Evolutionary conservation across 2,329 filamentous ascomycete species (phyloP), one percentile per base, ranked within the genome.

Genomic region (Mycocentrospora acerina): DNA sequence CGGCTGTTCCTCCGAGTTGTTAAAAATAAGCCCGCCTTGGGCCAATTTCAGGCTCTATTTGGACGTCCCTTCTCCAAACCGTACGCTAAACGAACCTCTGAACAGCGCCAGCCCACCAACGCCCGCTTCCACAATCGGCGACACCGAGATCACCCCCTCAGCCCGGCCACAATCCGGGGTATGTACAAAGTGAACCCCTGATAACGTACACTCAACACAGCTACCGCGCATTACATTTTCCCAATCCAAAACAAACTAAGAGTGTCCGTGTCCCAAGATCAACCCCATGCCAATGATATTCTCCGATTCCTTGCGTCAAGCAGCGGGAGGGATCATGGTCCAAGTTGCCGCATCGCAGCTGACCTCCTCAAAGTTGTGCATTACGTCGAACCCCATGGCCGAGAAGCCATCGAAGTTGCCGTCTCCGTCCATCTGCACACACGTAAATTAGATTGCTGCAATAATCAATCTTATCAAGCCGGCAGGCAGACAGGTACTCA

Each of bases 301-400:
- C 26, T 6, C 29, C 29, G 13, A n/a, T n/a, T 24, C 9, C 19
- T 6, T 22, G 12, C 9, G 30, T 56, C 41, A 68, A 33, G 66
- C 62, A 33, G 66, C 62, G n/a, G 72, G 63, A 38, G 74, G 71
- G 55, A 77, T 73, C 69, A 77, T 73, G 2, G 72, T 79, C 79
- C 79, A 83, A 7, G 78, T 81, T 33, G 77, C 74, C 29, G 79
- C 79, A 62, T 85, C 81, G 56, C 79, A 83, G 43, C 82, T 86
- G 36, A 93, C 79, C 65, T 94, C 87, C 57, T 95, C 88, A 64
- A 90, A 94, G 27, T 78, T 83, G 67, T 91, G 85, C 46, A 90
- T 70, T 29, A 87, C 79, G 48, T 82, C 81, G 59, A 94, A 94
- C 1, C 88, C 88, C 85, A 94, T 88, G 0, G 81, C 81, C 38